Base-by-base conservation (phyloP, 352 stramenopile genomes). In the Phytophthora meadii region DNA sequence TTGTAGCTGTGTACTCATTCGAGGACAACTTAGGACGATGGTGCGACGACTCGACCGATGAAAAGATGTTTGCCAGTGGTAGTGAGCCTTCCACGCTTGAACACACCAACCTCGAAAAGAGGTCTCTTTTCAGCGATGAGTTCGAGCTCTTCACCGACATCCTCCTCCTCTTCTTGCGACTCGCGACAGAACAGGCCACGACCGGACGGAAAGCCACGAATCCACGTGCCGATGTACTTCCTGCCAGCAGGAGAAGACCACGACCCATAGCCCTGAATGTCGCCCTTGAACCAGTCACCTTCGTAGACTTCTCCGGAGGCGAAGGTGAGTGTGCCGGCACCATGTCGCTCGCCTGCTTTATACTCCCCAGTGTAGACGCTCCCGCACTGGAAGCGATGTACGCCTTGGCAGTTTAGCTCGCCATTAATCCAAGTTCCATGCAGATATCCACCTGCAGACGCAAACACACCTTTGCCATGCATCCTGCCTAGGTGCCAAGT, bases 391-490 rank as follows among this genome's bases (percentile, higher is more conserved):
- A 90, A 89, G 2, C 49, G 73, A 36, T 92, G 79, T 15, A 90
- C 62, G 8, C 66, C 81, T 12, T 68, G 68, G 5, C 78, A 80
- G 32, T 71, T 72, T 0, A 93, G 54, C 39, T 81, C 55, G 4
- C 76, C 85, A 9, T 75, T 48, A 2, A 60, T 2, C 85, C 85
- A 93, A 7, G 54, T 72, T 7, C 81, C 85, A 41, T 81, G 77
- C 9, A 90, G 48, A 4, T 62, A 74, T 3, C 71, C 74, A 0
- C 79, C 44, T 4, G 61, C 32, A 14, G 65, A 69, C 11, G 60
- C 73, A 52, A 87, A 90, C 27, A 90, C 46, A 4, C 84, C 87
- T 40, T 76, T 79, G 14, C 87, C 87, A 45, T 95, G 82, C 82
- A 92, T 92, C 17, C 74, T 47, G 4, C 81, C 84, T 45, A 62